Base-by-base conservation (phyloP, 1,284 basidiomycete species). In the Irpex lacteus region DNA sequence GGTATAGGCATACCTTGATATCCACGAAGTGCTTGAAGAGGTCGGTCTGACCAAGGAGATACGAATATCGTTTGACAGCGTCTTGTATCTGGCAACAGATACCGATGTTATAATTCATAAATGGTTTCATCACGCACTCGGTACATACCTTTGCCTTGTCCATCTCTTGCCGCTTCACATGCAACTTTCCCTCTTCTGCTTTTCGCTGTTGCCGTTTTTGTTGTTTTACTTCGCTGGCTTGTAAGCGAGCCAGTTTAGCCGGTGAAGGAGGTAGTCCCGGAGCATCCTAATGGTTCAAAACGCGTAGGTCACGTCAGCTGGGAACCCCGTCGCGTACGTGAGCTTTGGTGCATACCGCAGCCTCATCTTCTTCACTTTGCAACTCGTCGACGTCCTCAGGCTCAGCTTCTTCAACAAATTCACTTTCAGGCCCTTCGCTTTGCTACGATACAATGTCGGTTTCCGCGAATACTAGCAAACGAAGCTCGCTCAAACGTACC, bases 11-110 rank as follows among this genome's bases (percentile, higher is more conserved):
- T 47, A 91, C 94, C 84, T 97, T 96, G 77, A 97, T 90, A 73
- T 97, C 94, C 6, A 97, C 92, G 71, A 98, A 98, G 75, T 98
- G 96, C 71, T 94, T 93, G 81, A 98, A 98, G 15, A 98, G 82
- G 70, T 98, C 96, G 0, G 95, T 98, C 76, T 98, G 95, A 5
- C 96, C 96, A 0, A 98, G 85, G 15, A 98, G 85, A 76, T 97
- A 98, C 6, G 92, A 94, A 75, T 98, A 98, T 11, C 95, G 90
- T 77, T 98, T 98, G 70, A 98, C 92, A 37, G 95, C 94, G 73
- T 98, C 96, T n/a, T 92, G 80, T 38, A 95, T 85, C 94, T 97
- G 53, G 1, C 57, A 63, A 59, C 63, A 54, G 36, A 32, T 62
- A 13, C 32, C 37, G 21, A n/a, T 13, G 34, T 19, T 60, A 19